Percentiles rank a stretch among this genome's conserved stretches.
Conservation (phyloP, 2,329 filamentous ascomycete genomes). For the Colletotrichum musae region DNA sequence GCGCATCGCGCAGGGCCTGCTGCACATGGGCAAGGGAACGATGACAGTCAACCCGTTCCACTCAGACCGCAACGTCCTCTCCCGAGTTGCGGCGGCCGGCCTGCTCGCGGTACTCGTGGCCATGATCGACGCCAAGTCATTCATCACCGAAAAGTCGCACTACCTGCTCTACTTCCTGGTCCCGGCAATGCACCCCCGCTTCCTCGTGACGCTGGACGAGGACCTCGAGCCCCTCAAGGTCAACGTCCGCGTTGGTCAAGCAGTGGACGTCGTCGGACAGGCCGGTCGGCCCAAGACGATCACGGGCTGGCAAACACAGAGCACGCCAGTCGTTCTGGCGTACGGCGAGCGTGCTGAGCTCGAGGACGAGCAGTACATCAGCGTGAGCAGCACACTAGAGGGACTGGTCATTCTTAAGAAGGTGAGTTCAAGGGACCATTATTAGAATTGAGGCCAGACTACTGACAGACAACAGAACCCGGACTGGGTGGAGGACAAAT, state of each 20-base stretch:
- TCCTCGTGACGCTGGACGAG: constrained; percentile 96
- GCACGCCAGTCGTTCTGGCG: constrained; percentile 95
- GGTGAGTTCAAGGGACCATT: constrained; percentile 68
- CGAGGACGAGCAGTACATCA: constrained; percentile 97
- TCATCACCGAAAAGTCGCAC: constrained; percentile 77
- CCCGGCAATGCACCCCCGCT: constrained; percentile 95
- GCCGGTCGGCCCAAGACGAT: constrained; percentile 98
- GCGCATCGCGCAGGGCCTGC: constrained; percentile 93
- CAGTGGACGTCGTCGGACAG: constrained; percentile 97
- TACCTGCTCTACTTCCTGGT: constrained; percentile 98
- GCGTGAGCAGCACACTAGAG: constrained; percentile 90
- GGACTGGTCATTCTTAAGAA: constrained; percentile 97
- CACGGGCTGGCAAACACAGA: constrained; percentile 99
- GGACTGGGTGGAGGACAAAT: constrained; percentile 68
- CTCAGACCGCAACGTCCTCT: constrained; percentile 96
- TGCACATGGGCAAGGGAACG: constrained; percentile 99
- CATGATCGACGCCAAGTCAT: constrained; percentile 95
- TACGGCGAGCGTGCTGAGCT: constrained; percentile 96
- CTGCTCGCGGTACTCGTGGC: constrained; percentile 91
- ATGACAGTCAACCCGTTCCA: constrained; percentile 98
- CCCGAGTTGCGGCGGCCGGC: constrained; percentile 89
- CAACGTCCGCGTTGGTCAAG: constrained; percentile 97
- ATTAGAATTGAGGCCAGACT: neutral
- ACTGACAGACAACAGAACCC: constrained; percentile 60
- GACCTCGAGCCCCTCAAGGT: constrained; percentile 93